phyloP scores from a whole-genome alignment of 164 flowering plant genomes.

The Litsea cubeba region DNA sequence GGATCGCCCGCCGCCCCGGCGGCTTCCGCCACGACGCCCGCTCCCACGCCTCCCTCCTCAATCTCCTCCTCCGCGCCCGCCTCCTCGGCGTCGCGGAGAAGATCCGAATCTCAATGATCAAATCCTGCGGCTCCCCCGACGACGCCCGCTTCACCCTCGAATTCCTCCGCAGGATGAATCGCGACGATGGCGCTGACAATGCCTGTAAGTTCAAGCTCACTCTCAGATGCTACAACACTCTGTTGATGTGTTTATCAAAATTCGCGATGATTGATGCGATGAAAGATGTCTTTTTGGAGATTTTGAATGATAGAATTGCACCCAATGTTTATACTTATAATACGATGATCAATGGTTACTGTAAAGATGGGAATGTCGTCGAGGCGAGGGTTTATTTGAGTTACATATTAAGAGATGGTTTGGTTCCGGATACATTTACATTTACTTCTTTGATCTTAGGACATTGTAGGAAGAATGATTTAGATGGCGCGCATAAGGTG shows the following conservation, averaged over 20 bases:
- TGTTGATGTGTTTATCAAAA: slow-evolving; percentile 51
- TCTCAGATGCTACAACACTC: slow-evolving; percentile 44
- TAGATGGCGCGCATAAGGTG: slow-evolving; percentile 44
- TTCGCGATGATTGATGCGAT: slow-evolving; percentile 56
- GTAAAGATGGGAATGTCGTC: slow-evolving; percentile 56
- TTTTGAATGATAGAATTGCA: slow-evolving; percentile 38
- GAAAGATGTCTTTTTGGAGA: slow-evolving; percentile 47
- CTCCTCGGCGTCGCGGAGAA: slow-evolving; percentile 36
- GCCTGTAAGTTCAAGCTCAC: slow-evolving; percentile 31
- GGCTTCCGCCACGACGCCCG: slow-evolving; percentile 44
- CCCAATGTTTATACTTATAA: slow-evolving; percentile 67
- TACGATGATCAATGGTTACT: slow-evolving; percentile 68
- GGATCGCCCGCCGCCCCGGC: slow-evolving; percentile 35
- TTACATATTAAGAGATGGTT: slow-evolving; percentile 55
- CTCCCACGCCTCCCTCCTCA: slow-evolving; percentile 39
- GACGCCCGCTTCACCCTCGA: slow-evolving; percentile 41
- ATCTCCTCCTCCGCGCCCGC: slow-evolving; percentile 35
- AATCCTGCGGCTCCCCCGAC: slow-evolving; percentile 32
- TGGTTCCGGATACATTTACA: slow-evolving; percentile 62
- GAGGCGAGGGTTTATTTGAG: slow-evolving; percentile 50
- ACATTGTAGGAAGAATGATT: slow-evolving; percentile 54
- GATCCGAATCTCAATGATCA: slow-evolving; percentile 50
- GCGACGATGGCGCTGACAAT: background rate
- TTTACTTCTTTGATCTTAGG: slow-evolving; percentile 73
- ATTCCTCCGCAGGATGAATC: slow-evolving; percentile 33